phyloP scores from a whole-genome alignment of 2,329 filamentous ascomycete species.

The Exophiala xenobiotica region DNA sequence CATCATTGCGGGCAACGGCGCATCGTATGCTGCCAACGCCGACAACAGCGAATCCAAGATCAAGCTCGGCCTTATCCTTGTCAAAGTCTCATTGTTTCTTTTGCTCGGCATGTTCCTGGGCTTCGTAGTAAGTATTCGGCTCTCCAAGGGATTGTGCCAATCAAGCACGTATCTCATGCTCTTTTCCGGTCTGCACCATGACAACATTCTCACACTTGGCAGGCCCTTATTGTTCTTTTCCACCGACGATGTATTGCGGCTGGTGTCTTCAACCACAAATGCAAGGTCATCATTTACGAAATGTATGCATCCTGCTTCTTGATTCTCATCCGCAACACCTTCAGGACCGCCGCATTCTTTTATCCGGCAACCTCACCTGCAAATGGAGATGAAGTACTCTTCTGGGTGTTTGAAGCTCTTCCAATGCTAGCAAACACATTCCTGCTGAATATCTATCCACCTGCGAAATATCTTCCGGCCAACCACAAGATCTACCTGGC shows the following conservation, averaged over 20 bases:
- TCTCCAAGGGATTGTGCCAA: no score
- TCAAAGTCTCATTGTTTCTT: slow-evolving; percentile 52
- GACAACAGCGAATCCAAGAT: slow-evolving; percentile 36
- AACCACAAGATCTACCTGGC: slow-evolving; percentile 53
- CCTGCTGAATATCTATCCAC: slow-evolving; percentile 54
- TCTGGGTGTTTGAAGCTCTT: slow-evolving; percentile 55
- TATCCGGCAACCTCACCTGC: slow-evolving; percentile 36
- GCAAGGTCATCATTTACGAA: slow-evolving; percentile 44
- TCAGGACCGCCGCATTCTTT: slow-evolving; percentile 54
- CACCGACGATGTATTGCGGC: slow-evolving; percentile 43
- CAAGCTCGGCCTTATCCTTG: slow-evolving; percentile 46
- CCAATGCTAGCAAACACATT: slow-evolving; percentile 54
- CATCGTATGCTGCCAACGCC: slow-evolving; percentile 21
- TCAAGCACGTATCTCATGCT: no score
- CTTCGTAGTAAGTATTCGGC: no score
- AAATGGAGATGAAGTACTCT: slow-evolving; percentile 48
- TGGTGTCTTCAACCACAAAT: slow-evolving; percentile 44
- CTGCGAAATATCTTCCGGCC: slow-evolving; percentile 50
- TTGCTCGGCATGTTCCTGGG: slow-evolving; percentile 51
- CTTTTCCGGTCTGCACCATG: no score
- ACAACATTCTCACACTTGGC: no score
- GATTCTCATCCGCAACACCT: slow-evolving; percentile 51
- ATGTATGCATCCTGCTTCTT: slow-evolving; percentile 39
- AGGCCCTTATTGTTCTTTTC: slow-evolving; percentile 45
- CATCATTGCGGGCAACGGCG: slow-evolving; percentile 51